phyloP scores from a whole-genome alignment of 2,329 filamentous ascomycete species.

The Fusarium sp. region DNA sequence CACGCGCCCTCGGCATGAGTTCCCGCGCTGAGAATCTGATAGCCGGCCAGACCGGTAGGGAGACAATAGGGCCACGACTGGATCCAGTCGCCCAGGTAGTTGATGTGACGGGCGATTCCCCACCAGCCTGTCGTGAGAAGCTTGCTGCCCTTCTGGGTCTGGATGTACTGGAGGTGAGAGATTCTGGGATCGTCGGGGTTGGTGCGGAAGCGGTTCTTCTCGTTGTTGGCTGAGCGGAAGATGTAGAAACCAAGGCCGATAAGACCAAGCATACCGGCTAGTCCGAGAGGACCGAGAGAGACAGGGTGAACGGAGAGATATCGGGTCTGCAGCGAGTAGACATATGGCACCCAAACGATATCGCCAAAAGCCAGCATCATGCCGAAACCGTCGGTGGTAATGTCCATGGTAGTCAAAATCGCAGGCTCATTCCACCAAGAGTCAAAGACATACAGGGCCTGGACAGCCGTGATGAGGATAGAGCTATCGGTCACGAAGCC shows the following conservation, averaged over 20 bases:
- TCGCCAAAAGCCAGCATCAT: constrained; percentile 96
- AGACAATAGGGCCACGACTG: constrained; percentile 92
- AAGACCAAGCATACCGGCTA: constrained; percentile 71
- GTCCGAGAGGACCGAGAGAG: constrained; percentile 74
- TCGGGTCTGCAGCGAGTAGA: constrained; percentile 84
- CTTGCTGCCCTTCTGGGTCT: constrained; percentile 83
- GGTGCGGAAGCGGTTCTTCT: constrained; percentile 94
- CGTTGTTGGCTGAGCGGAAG: constrained; percentile 92
- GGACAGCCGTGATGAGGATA: constrained; percentile 78
- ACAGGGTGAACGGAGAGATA: constrained; percentile 87
- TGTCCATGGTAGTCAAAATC: constrained; percentile 92
- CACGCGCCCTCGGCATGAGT: constrained; percentile 61
- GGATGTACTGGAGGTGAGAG: constrained; percentile 82
- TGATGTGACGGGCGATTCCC: constrained; percentile 91
- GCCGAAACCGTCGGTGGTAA: constrained; percentile 91
- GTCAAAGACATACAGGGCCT: constrained; percentile 86
- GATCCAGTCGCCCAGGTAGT: constrained; percentile 95
- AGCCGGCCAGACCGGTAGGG: constrained; percentile 86
- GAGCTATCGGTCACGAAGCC: constrained; percentile 89
- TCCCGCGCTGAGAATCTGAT: constrained; percentile 71
- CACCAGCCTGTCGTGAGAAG: constrained; percentile 91
- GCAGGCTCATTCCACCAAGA: constrained; percentile 87
- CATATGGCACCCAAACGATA: constrained; percentile 90
- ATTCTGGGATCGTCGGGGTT: constrained; percentile 84
- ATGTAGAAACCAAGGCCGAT: constrained; percentile 83